Percentiles rank a stretch among this genome's conserved stretches.
Evolutionary conservation across 371 early-diverging fungal genomes (phyloP).

Genomic region (Zancudomyces culisetae): DNA sequence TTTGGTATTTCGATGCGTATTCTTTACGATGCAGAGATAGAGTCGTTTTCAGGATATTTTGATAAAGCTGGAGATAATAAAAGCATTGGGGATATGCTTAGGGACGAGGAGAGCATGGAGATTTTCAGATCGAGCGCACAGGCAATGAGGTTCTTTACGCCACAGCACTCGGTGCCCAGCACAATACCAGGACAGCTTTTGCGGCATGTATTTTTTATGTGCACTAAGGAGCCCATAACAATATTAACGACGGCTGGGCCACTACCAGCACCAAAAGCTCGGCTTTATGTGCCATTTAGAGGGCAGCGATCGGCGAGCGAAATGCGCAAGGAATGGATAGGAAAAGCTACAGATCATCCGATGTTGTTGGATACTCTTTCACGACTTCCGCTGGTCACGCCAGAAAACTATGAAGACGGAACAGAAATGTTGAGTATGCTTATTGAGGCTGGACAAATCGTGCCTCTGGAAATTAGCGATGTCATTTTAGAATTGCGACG

Average conservation of each 20-base stretch:
- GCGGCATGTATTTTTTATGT: conserved; percentile 32
- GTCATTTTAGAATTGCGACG: conserved; percentile 43
- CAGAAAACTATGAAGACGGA: neutral
- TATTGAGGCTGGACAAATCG: conserved; percentile 18
- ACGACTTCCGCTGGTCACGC: conserved; percentile 5
- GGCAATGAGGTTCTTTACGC: conserved; percentile 42
- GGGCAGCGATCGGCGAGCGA: neutral
- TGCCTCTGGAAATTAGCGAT: conserved; percentile 33
- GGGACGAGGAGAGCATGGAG: conserved; percentile 25
- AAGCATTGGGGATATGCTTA: neutral
- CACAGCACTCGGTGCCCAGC: conserved; percentile 53
- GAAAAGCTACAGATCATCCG: neutral
- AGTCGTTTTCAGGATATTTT: conserved; percentile 11
- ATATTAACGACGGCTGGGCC: conserved; percentile 53
- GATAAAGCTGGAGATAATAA: neutral
- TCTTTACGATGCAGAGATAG: conserved; percentile 60
- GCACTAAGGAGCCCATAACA: conserved; percentile 27
- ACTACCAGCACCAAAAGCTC: conserved; percentile 26
- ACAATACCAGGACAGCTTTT: conserved; percentile 37
- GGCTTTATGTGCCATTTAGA: conserved; percentile 16
- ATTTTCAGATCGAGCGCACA: conserved; percentile 48
- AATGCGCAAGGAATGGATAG: neutral
- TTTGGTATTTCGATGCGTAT: conserved; percentile 53
- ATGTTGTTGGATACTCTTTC: conserved; percentile 26
- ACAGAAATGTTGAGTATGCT: conserved; percentile 10